Evolutionary conservation across 345 rosid species (phyloP).

Genomic region (Angophora floribunda): DNA sequence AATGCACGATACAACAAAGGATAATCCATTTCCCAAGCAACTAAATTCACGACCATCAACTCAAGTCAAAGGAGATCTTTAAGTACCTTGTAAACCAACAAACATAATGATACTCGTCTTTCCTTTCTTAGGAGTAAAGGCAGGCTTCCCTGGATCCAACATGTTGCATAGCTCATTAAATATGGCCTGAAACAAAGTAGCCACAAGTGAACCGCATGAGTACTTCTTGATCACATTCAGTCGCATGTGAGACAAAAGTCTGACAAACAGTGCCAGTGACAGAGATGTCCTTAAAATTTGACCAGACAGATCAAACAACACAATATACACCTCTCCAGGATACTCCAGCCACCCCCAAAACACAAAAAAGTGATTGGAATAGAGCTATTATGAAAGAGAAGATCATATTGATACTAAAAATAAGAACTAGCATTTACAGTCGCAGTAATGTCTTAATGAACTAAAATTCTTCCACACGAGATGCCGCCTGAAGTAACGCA

Average conservation of each 20-base stretch:
- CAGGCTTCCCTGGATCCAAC: conserved; percentile 87
- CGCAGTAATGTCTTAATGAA: background rate
- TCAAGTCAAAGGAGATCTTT: background rate
- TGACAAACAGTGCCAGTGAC: background rate
- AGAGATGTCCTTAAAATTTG: background rate
- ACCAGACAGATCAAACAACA: background rate
- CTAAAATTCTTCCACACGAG: background rate
- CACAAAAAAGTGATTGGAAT: background rate
- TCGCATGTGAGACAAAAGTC: background rate
- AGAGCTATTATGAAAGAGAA: background rate
- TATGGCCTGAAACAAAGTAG: conserved; percentile 41
- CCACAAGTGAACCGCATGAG: background rate
- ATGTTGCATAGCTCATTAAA: conserved; percentile 83
- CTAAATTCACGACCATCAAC: background rate
- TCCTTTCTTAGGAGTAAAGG: conserved; percentile 74
- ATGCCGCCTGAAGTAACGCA: background rate
- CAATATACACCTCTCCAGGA: background rate
- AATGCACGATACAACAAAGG: background rate
- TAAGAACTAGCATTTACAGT: background rate
- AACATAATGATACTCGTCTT: conserved; percentile 75
- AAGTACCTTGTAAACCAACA: conserved; percentile 83
- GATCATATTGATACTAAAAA: background rate
- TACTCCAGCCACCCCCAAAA: background rate
- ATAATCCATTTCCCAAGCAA: background rate
- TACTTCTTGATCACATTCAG: background rate